phyloP scores from a whole-genome alignment of 2,329 filamentous ascomycete species.

The Aphanoascus verrucosus region DNA sequence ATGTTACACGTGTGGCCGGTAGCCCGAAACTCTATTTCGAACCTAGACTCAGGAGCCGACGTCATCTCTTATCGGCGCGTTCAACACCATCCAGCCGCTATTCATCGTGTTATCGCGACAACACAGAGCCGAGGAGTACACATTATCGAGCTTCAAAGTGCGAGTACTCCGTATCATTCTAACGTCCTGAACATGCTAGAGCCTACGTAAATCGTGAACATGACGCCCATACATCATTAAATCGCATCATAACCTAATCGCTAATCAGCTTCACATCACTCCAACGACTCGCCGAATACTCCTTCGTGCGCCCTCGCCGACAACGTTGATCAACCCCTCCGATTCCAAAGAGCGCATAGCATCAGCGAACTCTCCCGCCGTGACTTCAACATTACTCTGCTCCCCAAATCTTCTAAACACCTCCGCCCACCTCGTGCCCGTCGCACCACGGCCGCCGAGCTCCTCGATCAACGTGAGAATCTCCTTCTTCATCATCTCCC shows the following conservation, averaged over 20 bases:
- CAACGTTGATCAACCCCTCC: constrained; percentile 70
- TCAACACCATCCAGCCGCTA: too few species aligned
- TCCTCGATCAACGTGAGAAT: constrained; percentile 69
- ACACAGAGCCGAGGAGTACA: too few species aligned
- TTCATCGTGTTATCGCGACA: too few species aligned
- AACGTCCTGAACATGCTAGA: background rate
- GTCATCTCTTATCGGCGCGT: too few species aligned
- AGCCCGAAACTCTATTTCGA: background rate
- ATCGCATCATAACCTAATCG: background rate
- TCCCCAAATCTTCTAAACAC: constrained; percentile 63
- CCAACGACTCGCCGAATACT: constrained; percentile 66
- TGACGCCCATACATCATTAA: background rate
- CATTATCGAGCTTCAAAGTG: too few species aligned
- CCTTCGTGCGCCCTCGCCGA: constrained; percentile 74
- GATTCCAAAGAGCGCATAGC: constrained; percentile 68
- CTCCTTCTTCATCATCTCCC: constrained; percentile 73
- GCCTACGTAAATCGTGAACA: background rate
- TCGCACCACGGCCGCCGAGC: constrained; percentile 53
- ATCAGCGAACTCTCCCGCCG: constrained; percentile 71
- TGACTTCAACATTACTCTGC: constrained; percentile 56
- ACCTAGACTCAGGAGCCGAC: too few species aligned
- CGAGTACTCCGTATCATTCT: background rate
- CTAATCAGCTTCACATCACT: constrained; percentile 24
- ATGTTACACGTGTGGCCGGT: background rate
- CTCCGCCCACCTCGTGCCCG: constrained; percentile 67